These are phyloP conservation scores for Vitis hybrid DNA, from an alignment of 177 flowering plant genomes.

Conservation along the genomic window DNA sequence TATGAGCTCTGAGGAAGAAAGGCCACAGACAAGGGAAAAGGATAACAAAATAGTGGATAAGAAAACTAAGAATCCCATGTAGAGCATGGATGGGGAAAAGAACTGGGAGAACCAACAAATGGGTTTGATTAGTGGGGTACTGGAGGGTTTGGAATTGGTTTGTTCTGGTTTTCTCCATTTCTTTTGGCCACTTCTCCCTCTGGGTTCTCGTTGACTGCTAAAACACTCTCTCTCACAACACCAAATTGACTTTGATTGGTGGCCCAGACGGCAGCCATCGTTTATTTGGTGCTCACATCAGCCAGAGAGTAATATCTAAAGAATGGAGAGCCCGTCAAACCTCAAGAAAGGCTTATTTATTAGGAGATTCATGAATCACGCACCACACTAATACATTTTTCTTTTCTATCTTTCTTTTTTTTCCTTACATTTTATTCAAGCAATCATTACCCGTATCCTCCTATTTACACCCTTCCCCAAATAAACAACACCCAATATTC, in stretches of 20 bases:
- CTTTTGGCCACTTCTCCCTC: slow-evolving; percentile 7
- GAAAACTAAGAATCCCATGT: slow-evolving; percentile 35
- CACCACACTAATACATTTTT: neutral
- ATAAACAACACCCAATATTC: slow-evolving; percentile 5
- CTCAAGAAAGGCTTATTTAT: slow-evolving; percentile 10
- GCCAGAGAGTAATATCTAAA: slow-evolving; percentile 1
- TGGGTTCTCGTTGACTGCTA: slow-evolving; percentile 21
- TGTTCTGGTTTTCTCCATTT: slow-evolving; percentile 16
- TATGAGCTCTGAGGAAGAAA: slow-evolving; percentile 35
- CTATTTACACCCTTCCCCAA: neutral
- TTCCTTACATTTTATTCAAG: neutral
- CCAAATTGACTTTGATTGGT: slow-evolving; percentile 18
- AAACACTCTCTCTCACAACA: slow-evolving; percentile 5
- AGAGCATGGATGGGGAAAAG: slow-evolving; percentile 10
- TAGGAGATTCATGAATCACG: slow-evolving; percentile 8
- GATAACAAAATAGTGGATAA: slow-evolving; percentile 24
- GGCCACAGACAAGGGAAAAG: slow-evolving; percentile 16
- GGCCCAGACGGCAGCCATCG: neutral
- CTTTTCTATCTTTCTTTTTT: neutral
- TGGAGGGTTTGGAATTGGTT: slow-evolving; percentile 12
- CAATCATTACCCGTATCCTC: neutral
- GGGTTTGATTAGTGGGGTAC: slow-evolving; percentile 12
- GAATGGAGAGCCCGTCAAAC: slow-evolving; percentile 13
- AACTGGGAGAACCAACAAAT: neutral
- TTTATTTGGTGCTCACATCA: slow-evolving; percentile 19